Conservation (phyloP, 1,284 basidiomycete species). For the Grifola frondosa region DNA sequence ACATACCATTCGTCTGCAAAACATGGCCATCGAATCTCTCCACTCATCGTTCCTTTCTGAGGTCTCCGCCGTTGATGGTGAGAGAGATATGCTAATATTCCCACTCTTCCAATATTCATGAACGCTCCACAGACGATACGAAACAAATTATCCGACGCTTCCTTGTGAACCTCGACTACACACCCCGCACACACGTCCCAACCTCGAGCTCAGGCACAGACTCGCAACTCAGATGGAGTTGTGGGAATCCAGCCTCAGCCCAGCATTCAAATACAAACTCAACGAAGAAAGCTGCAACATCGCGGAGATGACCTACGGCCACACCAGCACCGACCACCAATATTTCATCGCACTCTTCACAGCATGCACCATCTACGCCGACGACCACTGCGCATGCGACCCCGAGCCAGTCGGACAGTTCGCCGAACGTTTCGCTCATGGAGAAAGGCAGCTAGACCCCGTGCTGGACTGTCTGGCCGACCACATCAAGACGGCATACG, state of each 20-base stretch:
- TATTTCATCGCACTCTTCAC: constrained; percentile 1
- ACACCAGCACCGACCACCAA: neutral
- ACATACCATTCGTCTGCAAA: too few species aligned
- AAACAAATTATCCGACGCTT: neutral
- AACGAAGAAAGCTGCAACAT: neutral
- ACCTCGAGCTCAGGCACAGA: neutral
- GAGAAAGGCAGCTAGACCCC: neutral
- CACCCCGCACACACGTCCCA: neutral
- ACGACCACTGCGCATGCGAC: neutral
- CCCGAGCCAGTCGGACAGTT: neutral
- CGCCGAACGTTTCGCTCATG: neutral
- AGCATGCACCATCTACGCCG: constrained; percentile 1
- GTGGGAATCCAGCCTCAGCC: constrained; percentile 4
- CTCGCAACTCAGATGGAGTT: neutral
- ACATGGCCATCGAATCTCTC: too few species aligned
- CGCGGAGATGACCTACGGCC: constrained; percentile 1
- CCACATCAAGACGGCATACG: neutral
- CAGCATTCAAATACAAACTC: neutral
- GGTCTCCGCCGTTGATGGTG: too few species aligned
- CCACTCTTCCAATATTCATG: too few species aligned
- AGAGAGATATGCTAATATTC: too few species aligned
- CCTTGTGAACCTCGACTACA: neutral
- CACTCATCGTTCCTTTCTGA: too few species aligned
- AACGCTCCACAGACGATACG: neutral
- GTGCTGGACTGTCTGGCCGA: neutral